Percentiles rank a stretch among this genome's conserved stretches.
Evolutionary conservation across 2,329 filamentous ascomycete species (phyloP).

Genomic region (Fusarium palustre): DNA sequence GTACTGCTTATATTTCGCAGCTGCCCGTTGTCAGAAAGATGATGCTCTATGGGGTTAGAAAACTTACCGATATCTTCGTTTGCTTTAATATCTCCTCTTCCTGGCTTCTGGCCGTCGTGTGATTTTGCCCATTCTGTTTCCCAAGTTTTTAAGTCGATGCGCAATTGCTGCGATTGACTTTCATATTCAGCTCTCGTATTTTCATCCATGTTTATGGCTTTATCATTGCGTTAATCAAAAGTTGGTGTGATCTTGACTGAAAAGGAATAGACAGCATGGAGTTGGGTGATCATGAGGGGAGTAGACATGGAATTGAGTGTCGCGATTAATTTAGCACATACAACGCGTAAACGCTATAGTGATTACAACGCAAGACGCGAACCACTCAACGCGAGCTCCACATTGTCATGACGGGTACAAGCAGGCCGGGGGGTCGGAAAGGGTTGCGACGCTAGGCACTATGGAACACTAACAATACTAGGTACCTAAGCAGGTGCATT

Average conservation of each 20-base stretch:
- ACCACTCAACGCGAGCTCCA: constrained; percentile 42
- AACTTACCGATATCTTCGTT: constrained; percentile 75
- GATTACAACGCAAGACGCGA: constrained; percentile 36
- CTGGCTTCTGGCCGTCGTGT: constrained; percentile 76
- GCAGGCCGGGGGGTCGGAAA: too few species aligned
- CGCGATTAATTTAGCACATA: constrained; percentile 26
- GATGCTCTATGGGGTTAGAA: background rate
- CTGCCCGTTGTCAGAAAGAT: constrained; percentile 53
- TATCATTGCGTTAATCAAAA: background rate
- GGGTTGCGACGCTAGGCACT: too few species aligned
- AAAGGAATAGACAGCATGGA: background rate
- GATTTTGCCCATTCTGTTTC: constrained; percentile 73
- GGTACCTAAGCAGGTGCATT: too few species aligned
- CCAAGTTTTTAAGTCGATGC: constrained; percentile 79
- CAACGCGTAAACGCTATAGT: constrained; percentile 31
- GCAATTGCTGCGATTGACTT: constrained; percentile 65
- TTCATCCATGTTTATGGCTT: constrained; percentile 59
- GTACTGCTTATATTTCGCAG: constrained; percentile 82
- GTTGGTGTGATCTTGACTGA: background rate
- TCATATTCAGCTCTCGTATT: constrained; percentile 60
- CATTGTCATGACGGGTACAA: constrained; percentile 36
- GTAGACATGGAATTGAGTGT: constrained; percentile 18
- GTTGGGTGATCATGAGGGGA: constrained; percentile 14
- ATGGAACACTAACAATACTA: too few species aligned
- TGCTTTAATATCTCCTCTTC: constrained; percentile 80